phyloP scores from a whole-genome alignment of 441 rosid species.

The Pelargonium cotyledonis region DNA sequence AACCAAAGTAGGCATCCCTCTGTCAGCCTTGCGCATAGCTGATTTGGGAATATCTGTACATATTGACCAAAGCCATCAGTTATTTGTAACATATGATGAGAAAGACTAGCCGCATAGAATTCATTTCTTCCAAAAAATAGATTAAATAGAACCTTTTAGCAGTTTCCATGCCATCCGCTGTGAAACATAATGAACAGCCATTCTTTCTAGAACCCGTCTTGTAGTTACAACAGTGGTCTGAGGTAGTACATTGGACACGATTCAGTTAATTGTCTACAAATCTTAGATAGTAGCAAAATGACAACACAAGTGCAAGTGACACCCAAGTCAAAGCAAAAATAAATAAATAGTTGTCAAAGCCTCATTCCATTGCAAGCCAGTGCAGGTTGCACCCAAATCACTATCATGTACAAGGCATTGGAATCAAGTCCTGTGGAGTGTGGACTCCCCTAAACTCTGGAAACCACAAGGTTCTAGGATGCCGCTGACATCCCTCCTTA shows the following conservation, averaged over 20 bases:
- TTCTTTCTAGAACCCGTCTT: slow-evolving; percentile 78
- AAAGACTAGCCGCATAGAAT: slow-evolving; percentile 3
- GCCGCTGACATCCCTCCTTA: too few relatives aligned
- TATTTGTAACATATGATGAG: not conserved
- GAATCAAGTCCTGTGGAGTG: too few relatives aligned
- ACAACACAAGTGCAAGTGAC: not conserved
- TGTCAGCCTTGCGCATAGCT: slow-evolving; percentile 66
- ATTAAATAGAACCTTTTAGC: slow-evolving; percentile 51
- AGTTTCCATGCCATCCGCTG: slow-evolving; percentile 95
- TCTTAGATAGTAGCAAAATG: not conserved
- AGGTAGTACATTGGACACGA: slow-evolving; percentile 14
- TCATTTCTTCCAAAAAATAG: not conserved
- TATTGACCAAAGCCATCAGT: slow-evolving; percentile 17
- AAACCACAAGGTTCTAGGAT: too few relatives aligned
- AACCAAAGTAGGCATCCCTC: slow-evolving; percentile 60
- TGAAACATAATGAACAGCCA: slow-evolving; percentile 71
- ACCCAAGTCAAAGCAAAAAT: not conserved
- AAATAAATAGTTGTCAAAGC: not conserved
- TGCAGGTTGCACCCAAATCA: too few relatives aligned
- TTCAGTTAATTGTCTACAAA: slow-evolving; percentile 14
- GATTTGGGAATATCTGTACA: slow-evolving; percentile 75
- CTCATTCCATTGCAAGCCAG: too few relatives aligned
- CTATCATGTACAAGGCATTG: too few relatives aligned
- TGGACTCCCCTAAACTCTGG: too few relatives aligned
- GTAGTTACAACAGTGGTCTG: slow-evolving; percentile 87